phyloP scores from a whole-genome alignment of 768 basidiomycete genomes.

The Pleurotus giganteus region DNA sequence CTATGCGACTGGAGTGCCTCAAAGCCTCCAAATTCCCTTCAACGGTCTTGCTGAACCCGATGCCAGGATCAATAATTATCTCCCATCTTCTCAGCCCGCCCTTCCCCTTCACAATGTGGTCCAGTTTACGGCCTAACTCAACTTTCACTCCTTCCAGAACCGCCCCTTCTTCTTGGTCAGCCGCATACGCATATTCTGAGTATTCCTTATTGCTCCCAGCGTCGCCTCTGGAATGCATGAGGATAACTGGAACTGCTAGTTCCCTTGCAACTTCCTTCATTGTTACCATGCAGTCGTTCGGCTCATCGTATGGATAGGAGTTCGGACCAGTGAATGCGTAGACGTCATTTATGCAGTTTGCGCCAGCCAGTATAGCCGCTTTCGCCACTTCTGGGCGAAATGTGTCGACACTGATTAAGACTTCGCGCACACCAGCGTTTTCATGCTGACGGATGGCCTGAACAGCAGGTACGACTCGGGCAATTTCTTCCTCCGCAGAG shows the following conservation, averaged over 20 bases:
- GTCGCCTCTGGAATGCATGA: constrained; percentile 95
- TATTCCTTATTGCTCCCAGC: constrained; percentile 75
- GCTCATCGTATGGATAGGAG: constrained; percentile 29
- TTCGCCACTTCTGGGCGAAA: constrained; percentile 82
- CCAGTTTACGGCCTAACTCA: constrained; percentile 73
- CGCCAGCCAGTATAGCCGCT: constrained; percentile 75
- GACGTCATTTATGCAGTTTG: constrained; percentile 94
- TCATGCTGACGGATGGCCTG: constrained; percentile 44
- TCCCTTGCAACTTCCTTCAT: constrained; percentile 70
- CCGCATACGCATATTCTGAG: constrained; percentile 39
- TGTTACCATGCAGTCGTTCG: constrained; percentile 39
- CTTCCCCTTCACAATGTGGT: constrained; percentile 57
- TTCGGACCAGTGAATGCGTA: constrained; percentile 72
- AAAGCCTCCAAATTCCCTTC: constrained; percentile 74
- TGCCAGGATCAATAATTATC: constrained; percentile 86
- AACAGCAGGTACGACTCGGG: constrained; percentile 73
- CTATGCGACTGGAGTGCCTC: constrained; percentile 45
- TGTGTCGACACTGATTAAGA: constrained; percentile 82
- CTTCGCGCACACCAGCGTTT: constrained; percentile 15
- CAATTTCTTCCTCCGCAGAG: constrained; percentile 63
- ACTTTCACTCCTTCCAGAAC: constrained; percentile 65
- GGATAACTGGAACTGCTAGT: constrained; percentile 72
- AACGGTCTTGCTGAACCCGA: constrained; percentile 90
- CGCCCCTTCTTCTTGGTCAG: constrained; percentile 30
- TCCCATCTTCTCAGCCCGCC: constrained; percentile 85